Evolutionary conservation across 2,329 filamentous ascomycete genomes (phyloP).

Genomic region (Stachybotrys chlorohalonatus): DNA sequence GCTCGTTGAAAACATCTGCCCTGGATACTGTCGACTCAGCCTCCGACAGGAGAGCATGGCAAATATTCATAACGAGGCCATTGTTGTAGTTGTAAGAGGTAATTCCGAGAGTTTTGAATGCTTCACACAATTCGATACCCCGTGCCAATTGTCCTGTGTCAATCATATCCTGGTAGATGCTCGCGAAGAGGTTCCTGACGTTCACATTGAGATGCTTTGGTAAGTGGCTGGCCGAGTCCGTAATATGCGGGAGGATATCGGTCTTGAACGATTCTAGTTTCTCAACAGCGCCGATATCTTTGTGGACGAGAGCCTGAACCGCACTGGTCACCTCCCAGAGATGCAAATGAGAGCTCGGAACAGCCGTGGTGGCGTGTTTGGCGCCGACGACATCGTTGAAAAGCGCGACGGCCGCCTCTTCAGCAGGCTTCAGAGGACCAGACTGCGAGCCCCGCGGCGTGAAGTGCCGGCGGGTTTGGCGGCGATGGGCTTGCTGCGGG

Average conservation of each 20-base stretch:
- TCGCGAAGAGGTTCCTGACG: constrained; percentile 11
- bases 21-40: constrained; percentile 4
- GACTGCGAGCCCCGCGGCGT: neutral
- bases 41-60: constrained; percentile 11
- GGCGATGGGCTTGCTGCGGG: neutral
- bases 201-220: constrained; percentile 17
- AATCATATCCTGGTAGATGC: neutral
- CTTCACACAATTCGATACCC: neutral
- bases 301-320: constrained; percentile 15
- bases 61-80: constrained; percentile 22
- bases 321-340: constrained; percentile 21
- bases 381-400: constrained; percentile 26
- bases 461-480: neutral
- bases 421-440: neutral
- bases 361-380: neutral
- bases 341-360: constrained; percentile 6
- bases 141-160: neutral
- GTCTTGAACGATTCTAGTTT: constrained; percentile 15
- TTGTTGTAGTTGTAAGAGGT: constrained; percentile 9
- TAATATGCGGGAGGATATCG: constrained; percentile 21
- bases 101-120: constrained; percentile 6
- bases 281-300: constrained; percentile 3
- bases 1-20: constrained; percentile 16
- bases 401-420: constrained; percentile 19
- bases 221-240: constrained; percentile 13